Evolutionary conservation across 148 eudicot genomes (phyloP).

Genomic region (Rhododendron ferrugineum): DNA sequence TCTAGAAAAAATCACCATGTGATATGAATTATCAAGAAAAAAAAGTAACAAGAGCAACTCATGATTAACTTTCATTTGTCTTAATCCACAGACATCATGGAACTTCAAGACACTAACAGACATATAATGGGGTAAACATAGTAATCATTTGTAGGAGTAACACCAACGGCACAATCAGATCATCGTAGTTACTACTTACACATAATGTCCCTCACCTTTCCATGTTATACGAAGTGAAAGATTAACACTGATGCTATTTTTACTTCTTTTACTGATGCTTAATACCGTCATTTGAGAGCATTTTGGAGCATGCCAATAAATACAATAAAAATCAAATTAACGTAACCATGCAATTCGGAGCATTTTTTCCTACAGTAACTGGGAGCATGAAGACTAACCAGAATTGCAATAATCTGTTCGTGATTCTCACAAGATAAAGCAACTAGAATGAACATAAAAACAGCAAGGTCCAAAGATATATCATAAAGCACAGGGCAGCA

Average conservation of each 20-base stretch:
- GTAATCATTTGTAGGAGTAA: neutral
- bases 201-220: neutral
- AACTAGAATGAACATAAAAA: neutral
- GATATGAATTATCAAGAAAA: neutral
- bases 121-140: neutral
- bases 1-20: neutral
- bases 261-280: neutral
- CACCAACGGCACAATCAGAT: neutral
- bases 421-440: neutral
- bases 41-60: neutral
- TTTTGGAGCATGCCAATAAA: neutral
- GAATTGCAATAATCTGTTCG: neutral
- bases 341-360: neutral
- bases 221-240: neutral
- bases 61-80: neutral
- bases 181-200: neutral
- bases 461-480: neutral
- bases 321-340: neutral
- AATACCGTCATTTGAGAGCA: neutral
- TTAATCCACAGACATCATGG: neutral
- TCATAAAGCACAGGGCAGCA: neutral
- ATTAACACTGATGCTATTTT: neutral
- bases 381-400: neutral
- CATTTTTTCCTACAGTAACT: neutral
- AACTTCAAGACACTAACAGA: neutral